These are phyloP conservation scores for Coniella lustricola DNA, from an alignment of 2,329 filamentous ascomycete genomes.

Conservation along the genomic window DNA sequence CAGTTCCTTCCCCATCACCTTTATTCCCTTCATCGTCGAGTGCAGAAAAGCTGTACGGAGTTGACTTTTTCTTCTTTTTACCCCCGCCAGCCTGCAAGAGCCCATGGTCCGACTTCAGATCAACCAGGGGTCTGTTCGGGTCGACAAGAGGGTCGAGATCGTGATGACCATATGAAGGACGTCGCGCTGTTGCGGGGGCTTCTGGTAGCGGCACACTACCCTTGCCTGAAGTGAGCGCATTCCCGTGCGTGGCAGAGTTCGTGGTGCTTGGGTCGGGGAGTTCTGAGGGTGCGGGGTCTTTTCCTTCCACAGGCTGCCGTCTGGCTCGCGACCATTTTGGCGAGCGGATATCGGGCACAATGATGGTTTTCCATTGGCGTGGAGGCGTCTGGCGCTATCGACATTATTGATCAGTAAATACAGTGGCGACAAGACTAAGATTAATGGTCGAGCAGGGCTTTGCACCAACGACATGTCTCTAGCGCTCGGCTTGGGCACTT, in stretches of 20 bases:
- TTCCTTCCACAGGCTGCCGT: conserved; percentile 17
- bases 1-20: conserved; percentile 30
- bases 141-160: conserved; percentile 36
- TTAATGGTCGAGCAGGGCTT: not conserved
- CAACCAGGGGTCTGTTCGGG: conserved; percentile 41
- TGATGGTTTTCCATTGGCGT: conserved; percentile 15
- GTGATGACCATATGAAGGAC: conserved; percentile 7
- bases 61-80: conserved; percentile 47
- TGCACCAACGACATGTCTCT: not conserved
- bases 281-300: conserved; percentile 19
- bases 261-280: conserved; percentile 26
- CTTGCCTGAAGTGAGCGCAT: conserved; percentile 18
- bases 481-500: too few relatives aligned
- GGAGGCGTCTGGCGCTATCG: not conserved
- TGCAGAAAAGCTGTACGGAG: conserved; percentile 29
- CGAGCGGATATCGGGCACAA: conserved; percentile 22
- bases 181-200: conserved; percentile 16
- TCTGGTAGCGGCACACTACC: conserved; percentile 18
- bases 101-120: conserved; percentile 49
- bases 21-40: conserved; percentile 39
- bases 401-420: conserved; percentile 4
- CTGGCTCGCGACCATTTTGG: conserved; percentile 23
- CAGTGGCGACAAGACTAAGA: not conserved
- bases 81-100: conserved; percentile 49
- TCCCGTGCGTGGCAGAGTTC: conserved; percentile 25